Evolutionary conservation across 2,329 filamentous ascomycete species (phyloP).

Genomic region (Ophiocordyceps camponoti-floridani): DNA sequence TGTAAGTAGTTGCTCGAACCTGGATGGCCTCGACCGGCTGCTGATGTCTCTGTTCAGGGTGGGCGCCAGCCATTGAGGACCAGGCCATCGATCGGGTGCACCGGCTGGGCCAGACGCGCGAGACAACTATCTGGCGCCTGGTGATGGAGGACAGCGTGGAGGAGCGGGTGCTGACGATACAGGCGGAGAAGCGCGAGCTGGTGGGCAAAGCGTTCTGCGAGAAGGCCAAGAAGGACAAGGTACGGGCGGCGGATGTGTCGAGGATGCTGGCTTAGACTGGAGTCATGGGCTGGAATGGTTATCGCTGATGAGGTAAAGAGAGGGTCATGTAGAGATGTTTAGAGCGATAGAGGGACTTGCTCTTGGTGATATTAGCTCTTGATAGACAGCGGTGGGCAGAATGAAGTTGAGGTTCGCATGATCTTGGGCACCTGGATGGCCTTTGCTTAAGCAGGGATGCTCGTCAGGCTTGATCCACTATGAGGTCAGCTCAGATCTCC

Average conservation of each 20-base stretch:
- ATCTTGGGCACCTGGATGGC: too few relatives aligned
- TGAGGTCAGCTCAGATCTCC: too few relatives aligned
- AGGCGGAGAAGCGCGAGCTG: constrained; percentile 60
- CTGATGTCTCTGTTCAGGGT: constrained; percentile 31
- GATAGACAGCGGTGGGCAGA: too few relatives aligned
- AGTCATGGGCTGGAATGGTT: not conserved
- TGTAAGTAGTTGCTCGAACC: constrained; percentile 25
- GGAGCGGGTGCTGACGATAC: constrained; percentile 61
- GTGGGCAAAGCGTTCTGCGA: constrained; percentile 69
- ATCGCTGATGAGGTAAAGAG: not conserved
- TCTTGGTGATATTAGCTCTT: too few relatives aligned
- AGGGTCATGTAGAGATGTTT: too few relatives aligned
- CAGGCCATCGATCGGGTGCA: constrained; percentile 83
- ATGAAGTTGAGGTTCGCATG: too few relatives aligned
- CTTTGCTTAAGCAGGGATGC: too few relatives aligned
- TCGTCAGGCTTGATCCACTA: too few relatives aligned
- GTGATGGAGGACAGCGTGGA: constrained; percentile 70
- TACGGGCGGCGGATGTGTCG: constrained; percentile 34
- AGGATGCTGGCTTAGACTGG: constrained; percentile 22
- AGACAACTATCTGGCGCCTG: constrained; percentile 63
- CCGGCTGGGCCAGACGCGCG: constrained; percentile 62
- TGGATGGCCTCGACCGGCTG: too few relatives aligned
- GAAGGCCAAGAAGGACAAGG: constrained; percentile 31
- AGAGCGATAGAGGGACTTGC: too few relatives aligned
- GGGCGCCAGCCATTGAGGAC: constrained; percentile 84